Percentiles rank a stretch among this genome's conserved stretches.
Evolutionary conservation across 306 rosid species (phyloP).

Genomic region (Inga leiocalycina): DNA sequence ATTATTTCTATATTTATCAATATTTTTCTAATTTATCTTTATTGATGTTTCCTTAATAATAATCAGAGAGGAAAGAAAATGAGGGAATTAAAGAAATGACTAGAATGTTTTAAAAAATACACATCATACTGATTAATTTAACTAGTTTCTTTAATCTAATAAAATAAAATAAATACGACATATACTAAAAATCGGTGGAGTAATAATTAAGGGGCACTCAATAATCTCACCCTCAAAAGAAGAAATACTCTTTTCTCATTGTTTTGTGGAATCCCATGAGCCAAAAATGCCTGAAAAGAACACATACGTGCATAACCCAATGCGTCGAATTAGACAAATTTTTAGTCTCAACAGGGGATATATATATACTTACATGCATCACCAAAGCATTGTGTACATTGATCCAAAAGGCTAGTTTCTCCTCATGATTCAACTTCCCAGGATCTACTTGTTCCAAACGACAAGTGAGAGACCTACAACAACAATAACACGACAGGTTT

Average conservation of each 20-base stretch:
- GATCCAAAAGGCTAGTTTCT: constrained; percentile 95
- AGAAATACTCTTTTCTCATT: constrained; percentile 71
- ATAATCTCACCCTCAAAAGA: constrained; percentile 79
- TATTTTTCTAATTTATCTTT: too few species aligned
- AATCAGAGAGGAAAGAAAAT: too few species aligned
- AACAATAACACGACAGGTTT: constrained; percentile 28
- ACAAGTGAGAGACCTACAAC: constrained; percentile 70
- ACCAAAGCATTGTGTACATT: constrained; percentile 89
- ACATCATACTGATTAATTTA: too few species aligned
- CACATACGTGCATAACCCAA: background rate
- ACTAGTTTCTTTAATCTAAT: too few species aligned
- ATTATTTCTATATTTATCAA: too few species aligned
- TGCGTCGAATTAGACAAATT: constrained; percentile 26
- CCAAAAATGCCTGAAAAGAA: constrained; percentile 77
- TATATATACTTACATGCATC: constrained; percentile 69
- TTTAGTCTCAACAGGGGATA: background rate
- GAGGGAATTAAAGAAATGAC: too few species aligned
- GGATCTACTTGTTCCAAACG: constrained; percentile 83
- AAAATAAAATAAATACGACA: too few species aligned
- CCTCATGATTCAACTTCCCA: constrained; percentile 71
- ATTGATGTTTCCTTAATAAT: too few species aligned
- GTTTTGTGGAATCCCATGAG: constrained; percentile 92
- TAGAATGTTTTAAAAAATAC: too few species aligned
- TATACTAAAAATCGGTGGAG: too few species aligned
- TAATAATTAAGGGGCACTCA: background rate